These are phyloP conservation scores for Phaeosphaeriaceae sp. DNA, from an alignment of 2,329 filamentous ascomycete species.

Conservation along the genomic window DNA sequence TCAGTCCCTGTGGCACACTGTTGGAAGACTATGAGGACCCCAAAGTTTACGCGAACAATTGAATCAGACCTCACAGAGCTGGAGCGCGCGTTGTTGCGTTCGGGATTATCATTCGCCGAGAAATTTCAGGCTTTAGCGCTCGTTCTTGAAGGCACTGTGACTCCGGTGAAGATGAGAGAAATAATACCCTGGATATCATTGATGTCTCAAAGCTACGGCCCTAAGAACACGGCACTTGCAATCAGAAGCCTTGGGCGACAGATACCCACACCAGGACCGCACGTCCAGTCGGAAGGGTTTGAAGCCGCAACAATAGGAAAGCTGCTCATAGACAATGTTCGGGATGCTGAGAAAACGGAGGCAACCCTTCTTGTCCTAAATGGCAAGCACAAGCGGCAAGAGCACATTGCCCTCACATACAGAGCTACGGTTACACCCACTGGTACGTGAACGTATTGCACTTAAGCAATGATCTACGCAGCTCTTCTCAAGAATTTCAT, in stretches of 20 bases:
- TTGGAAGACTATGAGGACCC: constrained; percentile 35
- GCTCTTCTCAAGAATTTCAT: too few relatives aligned
- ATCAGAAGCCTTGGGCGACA: constrained; percentile 71
- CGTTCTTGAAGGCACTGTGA: constrained; percentile 31
- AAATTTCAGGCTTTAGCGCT: constrained; percentile 33
- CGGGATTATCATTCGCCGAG: constrained; percentile 17
- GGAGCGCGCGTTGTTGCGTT: constrained; percentile 58
- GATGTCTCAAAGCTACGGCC: constrained; percentile 46
- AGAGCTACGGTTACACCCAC: constrained; percentile 59
- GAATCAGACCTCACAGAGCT: constrained; percentile 65
- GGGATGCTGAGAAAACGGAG: constrained; percentile 47
- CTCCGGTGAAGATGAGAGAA: constrained; percentile 18
- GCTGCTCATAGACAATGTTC: constrained; percentile 15
- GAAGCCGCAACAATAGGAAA: constrained; percentile 5
- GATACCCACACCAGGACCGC: constrained; percentile 26
- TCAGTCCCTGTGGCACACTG: constrained; percentile 22
- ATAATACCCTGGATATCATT: constrained; percentile 29
- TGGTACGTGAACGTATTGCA: constrained; percentile 22
- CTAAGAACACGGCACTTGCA: constrained; percentile 68
- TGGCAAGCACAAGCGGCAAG: constrained; percentile 59
- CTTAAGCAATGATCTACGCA: background rate
- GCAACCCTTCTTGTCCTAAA: constrained; percentile 61
- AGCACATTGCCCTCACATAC: constrained; percentile 54
- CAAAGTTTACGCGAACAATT: constrained; percentile 64
- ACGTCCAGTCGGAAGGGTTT: constrained; percentile 15